These are phyloP conservation scores for Chlorella sp. DNA, from an alignment of 139 green algal species.

Conservation along the genomic window DNA sequence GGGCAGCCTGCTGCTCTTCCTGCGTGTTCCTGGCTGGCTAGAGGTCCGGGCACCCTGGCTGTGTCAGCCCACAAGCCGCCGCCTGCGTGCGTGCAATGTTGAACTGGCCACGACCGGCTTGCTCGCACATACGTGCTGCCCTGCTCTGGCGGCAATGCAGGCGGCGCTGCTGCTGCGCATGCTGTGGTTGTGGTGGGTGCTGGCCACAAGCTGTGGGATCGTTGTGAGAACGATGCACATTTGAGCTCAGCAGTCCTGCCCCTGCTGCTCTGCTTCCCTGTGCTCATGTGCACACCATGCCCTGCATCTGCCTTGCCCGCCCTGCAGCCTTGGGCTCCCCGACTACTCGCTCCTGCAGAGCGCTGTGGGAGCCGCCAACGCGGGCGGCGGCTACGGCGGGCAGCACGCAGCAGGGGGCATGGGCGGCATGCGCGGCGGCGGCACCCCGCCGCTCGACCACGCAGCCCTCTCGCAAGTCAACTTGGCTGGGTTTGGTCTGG, in stretches of 20 bases:
- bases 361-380: slow-evolving; percentile 28
- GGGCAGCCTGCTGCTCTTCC: too few species aligned
- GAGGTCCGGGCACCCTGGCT: too few species aligned
- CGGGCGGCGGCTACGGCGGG: neutral
- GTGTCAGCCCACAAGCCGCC: too few species aligned
- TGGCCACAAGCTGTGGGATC: too few species aligned
- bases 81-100: too few species aligned
- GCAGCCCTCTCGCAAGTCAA: slow-evolving; percentile 31
- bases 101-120: too few species aligned
- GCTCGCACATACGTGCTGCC: too few species aligned
- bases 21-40: too few species aligned
- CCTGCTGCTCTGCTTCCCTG: neutral
- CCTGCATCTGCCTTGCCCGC: neutral
- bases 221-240: too few species aligned
- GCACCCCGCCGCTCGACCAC: slow-evolving; percentile 27
- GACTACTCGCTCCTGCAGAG: slow-evolving; percentile 37
- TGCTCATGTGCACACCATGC: neutral
- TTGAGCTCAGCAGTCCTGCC: too few species aligned
- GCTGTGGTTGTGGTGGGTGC: neutral
- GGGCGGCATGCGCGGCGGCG: slow-evolving; percentile 29
- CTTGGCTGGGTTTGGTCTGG: slow-evolving; percentile 34
- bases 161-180: neutral
- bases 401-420: slow-evolving; percentile 4
- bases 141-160: too few species aligned
- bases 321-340: slow-evolving; percentile 35